These are phyloP conservation scores for Solanum hybrid DNA, from an alignment of 305 asterid species.

Conservation along the genomic window DNA sequence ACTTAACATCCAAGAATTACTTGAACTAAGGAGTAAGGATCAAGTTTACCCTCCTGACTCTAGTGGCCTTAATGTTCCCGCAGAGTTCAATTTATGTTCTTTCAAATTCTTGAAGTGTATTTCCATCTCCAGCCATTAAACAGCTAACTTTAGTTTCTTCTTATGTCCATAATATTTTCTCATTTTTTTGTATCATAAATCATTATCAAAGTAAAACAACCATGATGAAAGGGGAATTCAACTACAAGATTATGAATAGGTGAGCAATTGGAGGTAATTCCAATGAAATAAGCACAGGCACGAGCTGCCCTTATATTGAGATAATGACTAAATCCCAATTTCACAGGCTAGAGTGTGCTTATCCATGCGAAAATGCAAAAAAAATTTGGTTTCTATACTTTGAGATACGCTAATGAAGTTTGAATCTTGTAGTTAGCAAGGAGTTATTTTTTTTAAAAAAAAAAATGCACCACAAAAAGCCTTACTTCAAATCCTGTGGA, in stretches of 20 bases:
- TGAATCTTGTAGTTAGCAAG: background rate
- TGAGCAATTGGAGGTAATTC: background rate
- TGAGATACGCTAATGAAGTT: background rate
- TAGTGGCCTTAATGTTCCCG: background rate
- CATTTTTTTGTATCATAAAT: background rate
- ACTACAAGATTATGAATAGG: background rate
- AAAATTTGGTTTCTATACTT: background rate
- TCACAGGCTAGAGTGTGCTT: background rate
- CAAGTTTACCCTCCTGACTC: background rate
- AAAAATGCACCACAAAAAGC: background rate
- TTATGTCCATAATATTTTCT: background rate
- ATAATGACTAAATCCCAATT: background rate
- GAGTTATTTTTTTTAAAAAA: background rate
- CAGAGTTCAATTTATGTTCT: background rate
- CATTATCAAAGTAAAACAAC: background rate
- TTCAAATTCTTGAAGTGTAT: background rate
- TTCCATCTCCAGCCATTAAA: background rate
- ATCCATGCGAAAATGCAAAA: background rate
- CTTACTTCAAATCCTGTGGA: background rate
- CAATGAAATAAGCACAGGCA: background rate
- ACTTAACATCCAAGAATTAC: background rate
- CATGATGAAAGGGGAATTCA: background rate
- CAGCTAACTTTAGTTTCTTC: background rate
- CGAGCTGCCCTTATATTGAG: background rate
- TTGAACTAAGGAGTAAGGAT: background rate